Evolutionary conservation across 2,329 filamentous ascomycete species (phyloP), one percentile per base, ranked within the genome.

Genomic region (Beauveria sp.): DNA sequence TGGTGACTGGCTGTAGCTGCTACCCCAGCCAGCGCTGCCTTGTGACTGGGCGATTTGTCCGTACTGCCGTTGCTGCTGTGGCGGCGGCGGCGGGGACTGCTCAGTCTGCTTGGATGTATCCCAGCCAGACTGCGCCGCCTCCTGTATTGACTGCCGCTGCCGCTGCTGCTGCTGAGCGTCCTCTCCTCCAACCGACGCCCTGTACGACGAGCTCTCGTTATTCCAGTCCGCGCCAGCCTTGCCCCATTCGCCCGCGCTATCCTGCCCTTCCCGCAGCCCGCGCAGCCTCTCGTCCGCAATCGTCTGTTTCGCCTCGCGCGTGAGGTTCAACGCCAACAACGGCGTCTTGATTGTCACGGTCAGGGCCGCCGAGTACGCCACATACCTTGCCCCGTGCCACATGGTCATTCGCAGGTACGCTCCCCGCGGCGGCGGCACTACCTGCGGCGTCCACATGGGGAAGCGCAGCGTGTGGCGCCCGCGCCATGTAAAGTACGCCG

Each of bases 381-480:
- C n/a, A n/a, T 73, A 68, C 2, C 78, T 73, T 16, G 67, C 26
- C 14, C 60, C 43, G 59, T 78, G 76, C 78, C 77, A 79, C 22
- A 67, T 58, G 18, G 46, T 18, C 26, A 55, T 63, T 5, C 75
- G 72, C 0, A n/a, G 45, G 0, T 12, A 51, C 3, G 73, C 73
- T 3, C 63, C 67, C 2, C 73, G 46, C n/a, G 71, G 34, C 9
- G 74, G 72, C 58, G 73, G 66, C 43, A 74, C 54, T 43, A 68
- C 65, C 50, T 73, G 71, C 2, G 76, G 75, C 43, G 67, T 70
- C 66, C 71, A 75, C 46, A 79, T 70, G 18, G 77, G 76, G 64
- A 80, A 79, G 6, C 69, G 71, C 65, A 73, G 77, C 3, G 67
- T 72, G 22, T 65, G 65, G 46, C 73, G 70, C 5, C 70, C 68